Evolutionary conservation across 441 rosid species (phyloP).

Genomic region (Gossypium trilobum): DNA sequence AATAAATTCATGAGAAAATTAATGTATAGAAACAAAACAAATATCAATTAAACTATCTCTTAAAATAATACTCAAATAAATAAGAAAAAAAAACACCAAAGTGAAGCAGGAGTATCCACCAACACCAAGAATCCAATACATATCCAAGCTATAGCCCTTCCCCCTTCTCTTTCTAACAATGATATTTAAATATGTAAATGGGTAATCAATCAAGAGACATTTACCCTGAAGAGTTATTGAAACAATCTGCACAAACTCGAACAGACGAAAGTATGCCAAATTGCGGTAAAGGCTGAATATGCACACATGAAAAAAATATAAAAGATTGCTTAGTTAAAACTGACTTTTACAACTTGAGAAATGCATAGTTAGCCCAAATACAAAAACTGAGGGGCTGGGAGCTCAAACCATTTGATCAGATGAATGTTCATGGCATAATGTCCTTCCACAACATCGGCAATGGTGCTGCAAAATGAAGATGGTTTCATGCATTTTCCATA

Average conservation of each 20-base stretch:
- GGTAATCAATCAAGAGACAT: neutral
- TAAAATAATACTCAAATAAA: neutral
- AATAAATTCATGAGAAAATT: slow-evolving; percentile 15
- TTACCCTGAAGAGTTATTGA: slow-evolving; percentile 47
- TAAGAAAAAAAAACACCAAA: neutral
- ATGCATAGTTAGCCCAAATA: neutral
- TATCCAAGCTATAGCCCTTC: neutral
- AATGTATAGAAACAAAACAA: neutral
- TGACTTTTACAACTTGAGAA: neutral
- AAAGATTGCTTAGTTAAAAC: neutral
- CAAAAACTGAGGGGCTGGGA: neutral
- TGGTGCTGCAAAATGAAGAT: slow-evolving; percentile 32
- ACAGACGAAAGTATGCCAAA: slow-evolving; percentile 44
- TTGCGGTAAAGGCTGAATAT: slow-evolving; percentile 49
- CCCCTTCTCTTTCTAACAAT: neutral
- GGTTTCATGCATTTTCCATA: neutral
- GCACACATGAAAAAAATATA: slow-evolving; percentile 6
- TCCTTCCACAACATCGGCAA: slow-evolving; percentile 63
- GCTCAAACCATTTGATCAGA: slow-evolving; percentile 53
- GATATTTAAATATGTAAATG: neutral
- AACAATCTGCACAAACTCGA: slow-evolving; percentile 68
- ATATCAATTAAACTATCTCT: neutral
- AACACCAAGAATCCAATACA: neutral
- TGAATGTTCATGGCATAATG: slow-evolving; percentile 66
- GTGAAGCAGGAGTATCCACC: neutral